A percentile compares a stretch with the other conserved stretches of the same genome.
phyloP scores from a whole-genome alignment of 2,329 filamentous ascomycete species.

The Lachnellula hyalina region DNA sequence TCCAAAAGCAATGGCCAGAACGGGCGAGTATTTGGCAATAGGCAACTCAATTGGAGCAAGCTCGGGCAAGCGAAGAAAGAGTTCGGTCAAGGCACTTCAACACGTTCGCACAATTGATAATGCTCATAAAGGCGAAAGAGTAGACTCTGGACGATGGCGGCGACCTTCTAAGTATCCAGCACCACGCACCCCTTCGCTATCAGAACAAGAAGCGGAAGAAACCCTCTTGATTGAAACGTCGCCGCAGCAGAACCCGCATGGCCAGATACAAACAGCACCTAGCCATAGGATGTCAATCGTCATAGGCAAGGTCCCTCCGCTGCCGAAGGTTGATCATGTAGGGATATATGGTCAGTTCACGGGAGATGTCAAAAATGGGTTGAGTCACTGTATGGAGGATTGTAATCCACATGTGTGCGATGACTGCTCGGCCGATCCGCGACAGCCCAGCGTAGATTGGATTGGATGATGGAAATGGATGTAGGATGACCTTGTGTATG shows the following conservation, averaged over 20 bases:
- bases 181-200: constrained; percentile 5
- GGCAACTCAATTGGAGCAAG: background rate
- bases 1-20: constrained; percentile 1
- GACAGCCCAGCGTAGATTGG: constrained; percentile 21
- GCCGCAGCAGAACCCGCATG: background rate
- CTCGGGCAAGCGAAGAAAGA: constrained; percentile 12
- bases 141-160: constrained; percentile 8
- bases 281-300: constrained; percentile 3
- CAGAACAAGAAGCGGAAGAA: background rate
- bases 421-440: constrained; percentile 4
- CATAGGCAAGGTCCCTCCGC: constrained; percentile 7
- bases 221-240: background rate
- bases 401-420: background rate
- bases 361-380: constrained; percentile 2
- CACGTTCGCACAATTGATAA: constrained; percentile 20
- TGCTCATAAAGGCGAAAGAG: constrained; percentile 14
- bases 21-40: background rate
- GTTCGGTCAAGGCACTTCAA: constrained; percentile 6
- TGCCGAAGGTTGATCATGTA: constrained; percentile 6
- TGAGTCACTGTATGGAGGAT: constrained; percentile 3
- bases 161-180: constrained; percentile 18
- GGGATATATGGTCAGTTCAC: constrained; percentile 14
- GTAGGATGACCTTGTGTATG: too few species aligned
- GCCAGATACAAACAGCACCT: background rate
- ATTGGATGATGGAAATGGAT: constrained; percentile 10